Base-by-base conservation (phyloP, 768 basidiomycete genomes). In the Ephemerocybe angulata region DNA sequence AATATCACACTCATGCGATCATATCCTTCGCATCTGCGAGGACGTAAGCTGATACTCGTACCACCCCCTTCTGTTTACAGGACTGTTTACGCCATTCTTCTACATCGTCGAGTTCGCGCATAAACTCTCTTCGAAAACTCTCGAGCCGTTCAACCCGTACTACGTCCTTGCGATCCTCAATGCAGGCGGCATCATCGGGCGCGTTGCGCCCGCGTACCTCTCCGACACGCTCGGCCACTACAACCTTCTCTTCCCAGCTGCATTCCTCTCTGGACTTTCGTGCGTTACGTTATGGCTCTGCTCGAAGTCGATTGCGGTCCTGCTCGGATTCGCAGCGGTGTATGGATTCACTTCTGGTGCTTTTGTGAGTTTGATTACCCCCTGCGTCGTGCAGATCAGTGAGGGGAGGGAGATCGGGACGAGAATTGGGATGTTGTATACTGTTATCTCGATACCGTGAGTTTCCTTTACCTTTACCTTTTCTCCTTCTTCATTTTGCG, bases 321-420 rank as follows among this genome's bases (percentile, higher is more conserved):
- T 86, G 37, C 72, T 79, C 61, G 55, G 75, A 15, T 87, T 87
- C 52, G 77, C 84, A 1, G 72, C 71, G 1, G 37, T 77, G 0
- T 89, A 84, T 61, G 87, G 87, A 0, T 78, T 88, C 71, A 74
- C 80, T 48, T 84, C 82, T 0, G 87, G 87, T 4, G 83, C 85
- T 10, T 84, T 88, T 68, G 82, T 86, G 44, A 81, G 84, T 33
- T 76, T 88, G 37, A 67, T 88, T 57, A 84, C 80, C 11, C 85
- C 86, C 0, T 87, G 85, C 60, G 77, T 89, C 22, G 84, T 78
- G 21, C 82, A 85, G 61, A 85, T 88, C 50, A 84, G 85, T 30
- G 76, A 85, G 35, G 69, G 78, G 21, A 62, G 71, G 7, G 78
- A 81, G 62, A 80, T 87, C 46, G 87, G 87, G 3, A 75, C 76